Conservation (phyloP, 2,329 filamentous ascomycete species). For the Apiospora kogelbergensis region DNA sequence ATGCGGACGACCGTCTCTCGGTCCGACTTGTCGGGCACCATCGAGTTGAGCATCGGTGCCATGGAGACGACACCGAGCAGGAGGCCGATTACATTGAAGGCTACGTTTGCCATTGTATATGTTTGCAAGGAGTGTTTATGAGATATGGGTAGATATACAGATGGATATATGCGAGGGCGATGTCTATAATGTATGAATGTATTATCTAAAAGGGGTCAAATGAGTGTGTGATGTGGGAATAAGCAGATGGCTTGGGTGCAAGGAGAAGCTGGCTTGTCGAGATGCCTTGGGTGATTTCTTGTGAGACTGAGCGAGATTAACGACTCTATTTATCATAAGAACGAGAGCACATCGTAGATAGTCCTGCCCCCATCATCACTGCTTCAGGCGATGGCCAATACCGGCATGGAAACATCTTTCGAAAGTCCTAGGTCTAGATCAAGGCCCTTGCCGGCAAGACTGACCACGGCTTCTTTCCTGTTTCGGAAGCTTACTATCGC, state of each 20-base stretch:
- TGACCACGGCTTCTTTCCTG: background rate
- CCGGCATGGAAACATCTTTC: background rate
- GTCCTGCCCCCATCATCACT: background rate
- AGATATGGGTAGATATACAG: background rate
- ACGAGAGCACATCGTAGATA: background rate
- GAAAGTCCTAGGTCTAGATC: background rate
- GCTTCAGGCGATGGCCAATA: background rate
- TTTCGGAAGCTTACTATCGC: background rate
- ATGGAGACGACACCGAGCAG: background rate
- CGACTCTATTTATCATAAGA: background rate
- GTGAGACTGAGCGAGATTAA: background rate
- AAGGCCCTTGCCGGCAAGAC: background rate
- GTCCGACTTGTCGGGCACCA: background rate
- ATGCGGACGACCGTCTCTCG: background rate
- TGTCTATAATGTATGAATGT: background rate
- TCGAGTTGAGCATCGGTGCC: background rate
- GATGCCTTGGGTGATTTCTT: background rate
- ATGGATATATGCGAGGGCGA: background rate
- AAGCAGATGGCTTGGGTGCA: background rate
- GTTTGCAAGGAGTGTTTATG: background rate
- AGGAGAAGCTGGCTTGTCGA: background rate
- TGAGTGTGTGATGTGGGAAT: background rate
- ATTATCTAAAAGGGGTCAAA: background rate
- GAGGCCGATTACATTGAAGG: background rate
- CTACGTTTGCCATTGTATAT: background rate